Conservation (phyloP, 257 asterid genomes). For the Leptodermis oblonga region DNA sequence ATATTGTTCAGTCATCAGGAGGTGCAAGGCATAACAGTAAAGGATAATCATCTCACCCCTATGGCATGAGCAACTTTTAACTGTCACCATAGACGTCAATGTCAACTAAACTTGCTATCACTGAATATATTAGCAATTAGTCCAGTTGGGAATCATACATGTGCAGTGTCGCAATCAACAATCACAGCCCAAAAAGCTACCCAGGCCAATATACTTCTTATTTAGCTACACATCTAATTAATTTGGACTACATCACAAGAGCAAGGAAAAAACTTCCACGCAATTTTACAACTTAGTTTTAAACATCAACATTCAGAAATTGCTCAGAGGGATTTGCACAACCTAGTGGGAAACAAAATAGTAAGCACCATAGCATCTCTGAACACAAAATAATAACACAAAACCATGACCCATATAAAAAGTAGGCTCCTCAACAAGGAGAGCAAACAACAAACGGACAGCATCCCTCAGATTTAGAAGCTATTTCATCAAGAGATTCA, state of each 20-base stretch:
- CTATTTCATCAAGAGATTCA: conserved; percentile 2
- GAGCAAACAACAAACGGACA: not conserved
- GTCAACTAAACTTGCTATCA: no score
- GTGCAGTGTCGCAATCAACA: not conserved
- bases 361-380: not conserved
- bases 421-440: not conserved
- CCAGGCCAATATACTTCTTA: not conserved
- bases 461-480: conserved; percentile 9
- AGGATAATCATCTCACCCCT: not conserved
- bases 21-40: not conserved
- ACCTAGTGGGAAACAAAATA: not conserved
- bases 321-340: not conserved
- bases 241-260: not conserved
- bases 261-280: not conserved
- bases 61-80: not conserved
- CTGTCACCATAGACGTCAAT: not conserved
- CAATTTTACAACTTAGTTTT: not conserved
- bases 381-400: not conserved
- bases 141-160: not conserved
- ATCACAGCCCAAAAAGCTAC: not conserved
- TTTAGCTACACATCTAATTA: not conserved
- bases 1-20: conserved; percentile 6
- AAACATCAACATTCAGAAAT: not conserved
- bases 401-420: not conserved
- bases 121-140: no score